Conservation (phyloP, 139 green algal species). For the Tetraselmis striata region DNA sequence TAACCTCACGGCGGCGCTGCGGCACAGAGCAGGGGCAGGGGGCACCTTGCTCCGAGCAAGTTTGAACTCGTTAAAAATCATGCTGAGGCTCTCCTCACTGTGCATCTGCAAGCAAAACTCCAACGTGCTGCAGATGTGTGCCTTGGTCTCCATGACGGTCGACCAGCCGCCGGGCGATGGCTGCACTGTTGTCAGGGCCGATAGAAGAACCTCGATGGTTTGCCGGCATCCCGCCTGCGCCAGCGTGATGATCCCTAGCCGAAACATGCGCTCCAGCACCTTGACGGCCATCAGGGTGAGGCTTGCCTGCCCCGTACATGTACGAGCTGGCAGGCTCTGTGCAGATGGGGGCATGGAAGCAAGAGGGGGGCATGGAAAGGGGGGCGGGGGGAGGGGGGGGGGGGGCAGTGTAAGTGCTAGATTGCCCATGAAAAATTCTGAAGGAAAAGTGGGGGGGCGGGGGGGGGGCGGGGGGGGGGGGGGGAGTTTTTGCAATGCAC, state of each 20-base stretch:
- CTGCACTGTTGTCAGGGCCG: neutral
- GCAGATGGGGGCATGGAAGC: too few species aligned
- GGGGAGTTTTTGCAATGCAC: too few species aligned
- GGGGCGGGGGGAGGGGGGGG: too few species aligned
- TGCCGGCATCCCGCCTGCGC: neutral
- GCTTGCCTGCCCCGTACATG: neutral
- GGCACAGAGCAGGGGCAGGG: too few species aligned
- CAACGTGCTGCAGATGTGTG: neutral
- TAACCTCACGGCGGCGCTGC: too few species aligned
- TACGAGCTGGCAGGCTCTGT: neutral
- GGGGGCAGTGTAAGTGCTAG: too few species aligned
- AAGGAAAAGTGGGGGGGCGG: too few species aligned
- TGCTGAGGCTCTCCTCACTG: neutral
- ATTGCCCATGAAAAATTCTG: too few species aligned
- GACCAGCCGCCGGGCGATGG: neutral
- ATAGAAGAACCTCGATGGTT: neutral
- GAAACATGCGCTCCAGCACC: neutral
- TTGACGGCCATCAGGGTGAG: neutral
- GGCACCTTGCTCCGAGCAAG: too few species aligned
- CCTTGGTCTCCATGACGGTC: neutral
- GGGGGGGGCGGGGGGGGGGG: too few species aligned
- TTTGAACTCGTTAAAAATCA: neutral
- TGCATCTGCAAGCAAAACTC: neutral
- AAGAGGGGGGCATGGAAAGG: too few species aligned
- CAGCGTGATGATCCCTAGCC: neutral